Base-by-base conservation (phyloP, 768 basidiomycete species). In the Boletus sensibilis region DNA sequence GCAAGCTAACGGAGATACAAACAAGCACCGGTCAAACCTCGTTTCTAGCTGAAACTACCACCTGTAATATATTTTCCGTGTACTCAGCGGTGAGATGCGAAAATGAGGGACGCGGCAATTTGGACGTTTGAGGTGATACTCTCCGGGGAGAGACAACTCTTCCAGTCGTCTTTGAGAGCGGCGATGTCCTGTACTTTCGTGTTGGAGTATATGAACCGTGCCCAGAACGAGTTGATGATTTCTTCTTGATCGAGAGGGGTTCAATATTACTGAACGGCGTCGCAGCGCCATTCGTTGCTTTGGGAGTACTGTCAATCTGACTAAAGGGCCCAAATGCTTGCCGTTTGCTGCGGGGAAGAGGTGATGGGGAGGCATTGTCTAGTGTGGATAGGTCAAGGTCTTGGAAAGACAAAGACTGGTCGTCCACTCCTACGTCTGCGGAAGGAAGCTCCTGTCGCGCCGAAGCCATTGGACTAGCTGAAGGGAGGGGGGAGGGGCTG, bases 211-310 rank as follows among this genome's bases (percentile, higher is more conserved):
- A 63, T 27, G 72, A 55, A 45, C 70, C 73, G 7, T 77, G 73
- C 23, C 74, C 69, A 44, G 72, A 75, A 35, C 84, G 82, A 27
- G 84, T 76, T 8, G 89, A 89, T 6, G 81, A 76, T 70, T 90
- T 92, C 77, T 94, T 92, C 78, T 87, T 91, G 70, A 94, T 93
- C 2, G 86, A 88, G 56, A 94, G 75, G 8, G 91, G 91, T 64
- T 90, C 90, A 21, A 92, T 79, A 25, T 73, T 74, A 35, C 74
- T 77, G 52, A 71, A 54, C 33, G 78, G 71, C 25, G 74, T 72
- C 54, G 77, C 61, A 25, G 65, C 53, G 46, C 69, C 64, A 38
- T 64, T 69, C 34, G 66, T 58, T 57, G 66, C 66, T 62, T 79
- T 84, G 10, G 87, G 84, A 0, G 81, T 84, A 27, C 75, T 67